Base-by-base conservation (phyloP, 2,329 filamentous ascomycete genomes). In the Ramularia endophylla region DNA sequence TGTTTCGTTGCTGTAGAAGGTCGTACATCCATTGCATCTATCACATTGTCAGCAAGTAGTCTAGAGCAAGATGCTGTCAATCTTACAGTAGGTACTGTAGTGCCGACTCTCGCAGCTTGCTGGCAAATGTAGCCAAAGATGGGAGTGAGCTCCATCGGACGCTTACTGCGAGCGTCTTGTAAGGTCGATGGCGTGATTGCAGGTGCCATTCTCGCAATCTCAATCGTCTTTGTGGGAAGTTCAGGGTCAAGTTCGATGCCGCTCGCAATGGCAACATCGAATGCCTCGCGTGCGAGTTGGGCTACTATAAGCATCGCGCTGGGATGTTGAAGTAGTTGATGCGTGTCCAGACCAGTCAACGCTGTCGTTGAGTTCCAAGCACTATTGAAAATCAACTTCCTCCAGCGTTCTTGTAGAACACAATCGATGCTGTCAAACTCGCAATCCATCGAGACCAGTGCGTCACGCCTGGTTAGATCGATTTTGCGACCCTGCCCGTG, bases 131-230 rank as follows among this genome's bases (percentile, higher is more conserved):
- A 50, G 53, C 53, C 54, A 31, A 49, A 54, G 3, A 56, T 40
- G 2, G 51, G 46, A 8, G 47, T 47, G 9, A 56, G 22, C 13
- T 55, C 52, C 47, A 56, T 51, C 4, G 51, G 54, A 27, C 44
- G 46, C 12, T 36, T 37, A 13, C 30, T 44, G n/a, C 52, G 41
- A 16, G 46, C 49, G 30, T 56, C 54, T 33, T 56, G 52, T 19
- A 56, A 42, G 38, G 48, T 56, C 4, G 54, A 56, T 3, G 54
- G 52, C 2, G 44, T 46, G 25, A 56, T 38, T 1, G 52, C 36
- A 8, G 44, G 33, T n/a, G 41, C 47, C 2, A 20, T 39, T 7
- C 36, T 41, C 1, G 54, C 51, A 16, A 50, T 16, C 15, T 51
- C 39, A 18, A 55, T 32, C 12, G 42, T 44, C 30, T 40, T 35